These are phyloP conservation scores for Colletotrichum tamarilloi DNA, from an alignment of 2,329 filamentous ascomycete genomes.

Conservation along the genomic window DNA sequence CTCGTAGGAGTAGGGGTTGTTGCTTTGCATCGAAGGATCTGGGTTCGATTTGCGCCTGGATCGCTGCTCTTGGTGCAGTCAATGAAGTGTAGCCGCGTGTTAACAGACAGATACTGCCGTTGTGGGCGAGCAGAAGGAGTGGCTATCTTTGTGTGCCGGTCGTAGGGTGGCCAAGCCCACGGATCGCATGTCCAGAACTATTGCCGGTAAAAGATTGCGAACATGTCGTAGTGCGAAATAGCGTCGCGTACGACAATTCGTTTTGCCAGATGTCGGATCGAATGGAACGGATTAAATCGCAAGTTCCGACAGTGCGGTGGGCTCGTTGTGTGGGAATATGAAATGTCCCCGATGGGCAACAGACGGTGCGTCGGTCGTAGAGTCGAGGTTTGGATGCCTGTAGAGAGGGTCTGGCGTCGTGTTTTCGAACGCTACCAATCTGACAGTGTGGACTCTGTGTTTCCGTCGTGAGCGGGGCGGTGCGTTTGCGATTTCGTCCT, in stretches of 20 bases:
- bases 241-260: neutral
- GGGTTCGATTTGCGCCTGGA: neutral
- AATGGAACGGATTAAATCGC: neutral
- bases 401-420: neutral
- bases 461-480: neutral
- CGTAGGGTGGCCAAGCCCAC: neutral
- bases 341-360: neutral
- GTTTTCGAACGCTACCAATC: neutral
- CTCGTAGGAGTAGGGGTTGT: constrained; percentile 15
- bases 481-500: constrained; percentile 2
- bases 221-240: constrained; percentile 11
- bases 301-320: neutral
- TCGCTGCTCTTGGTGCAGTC: neutral
- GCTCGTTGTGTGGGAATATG: neutral
- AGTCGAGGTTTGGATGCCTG: neutral
- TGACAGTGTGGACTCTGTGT: neutral
- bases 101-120: neutral
- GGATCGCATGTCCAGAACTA: constrained; percentile 23
- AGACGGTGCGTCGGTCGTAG: neutral
- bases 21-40: constrained; percentile 3
- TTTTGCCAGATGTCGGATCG: neutral
- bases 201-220: neutral
- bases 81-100: neutral
- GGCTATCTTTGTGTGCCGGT: constrained; percentile 8
- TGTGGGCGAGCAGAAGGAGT: neutral